A percentile compares a stretch with the other conserved stretches of the same genome.
phyloP scores from a whole-genome alignment of 192 early-diverging fungal species.

The Backusella australiensis region DNA sequence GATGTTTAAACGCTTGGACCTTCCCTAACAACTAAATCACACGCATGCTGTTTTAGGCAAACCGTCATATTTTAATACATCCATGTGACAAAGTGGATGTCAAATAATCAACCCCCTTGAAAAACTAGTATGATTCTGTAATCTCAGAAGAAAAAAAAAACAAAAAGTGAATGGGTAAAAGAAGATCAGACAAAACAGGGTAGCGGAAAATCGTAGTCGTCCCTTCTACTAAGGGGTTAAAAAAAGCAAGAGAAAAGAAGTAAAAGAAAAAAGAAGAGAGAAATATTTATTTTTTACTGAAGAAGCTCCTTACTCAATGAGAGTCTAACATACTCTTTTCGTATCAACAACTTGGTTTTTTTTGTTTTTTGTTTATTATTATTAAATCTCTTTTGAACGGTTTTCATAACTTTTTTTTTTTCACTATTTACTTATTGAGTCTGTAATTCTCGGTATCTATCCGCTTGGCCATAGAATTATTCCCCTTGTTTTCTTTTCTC shows the following conservation, averaged over 20 bases:
- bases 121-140: slow-evolving; percentile 1
- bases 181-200: not conserved
- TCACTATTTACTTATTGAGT: not conserved
- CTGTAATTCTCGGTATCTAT: not conserved
- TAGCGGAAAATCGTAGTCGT: not conserved
- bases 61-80: not conserved
- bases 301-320: not conserved
- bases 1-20: not conserved
- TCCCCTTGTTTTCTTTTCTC: slow-evolving; percentile 1
- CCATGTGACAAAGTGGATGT: slow-evolving; percentile 6
- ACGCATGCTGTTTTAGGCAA: not conserved
- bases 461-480: not conserved
- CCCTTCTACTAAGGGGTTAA: not conserved
- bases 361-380: not conserved
- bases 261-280: not conserved
- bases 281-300: not conserved
- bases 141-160: slow-evolving; percentile 1
- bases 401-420: not conserved
- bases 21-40: slow-evolving; percentile 4
- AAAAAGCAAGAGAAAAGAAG: not conserved
- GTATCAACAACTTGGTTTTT: not conserved
- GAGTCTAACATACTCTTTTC: not conserved
- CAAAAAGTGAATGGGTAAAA: not conserved
- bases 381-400: not conserved
- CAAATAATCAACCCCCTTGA: slow-evolving; percentile 2